Conservation (phyloP, 2,329 filamentous ascomycete species). For the Diplodia mutila region DNA sequence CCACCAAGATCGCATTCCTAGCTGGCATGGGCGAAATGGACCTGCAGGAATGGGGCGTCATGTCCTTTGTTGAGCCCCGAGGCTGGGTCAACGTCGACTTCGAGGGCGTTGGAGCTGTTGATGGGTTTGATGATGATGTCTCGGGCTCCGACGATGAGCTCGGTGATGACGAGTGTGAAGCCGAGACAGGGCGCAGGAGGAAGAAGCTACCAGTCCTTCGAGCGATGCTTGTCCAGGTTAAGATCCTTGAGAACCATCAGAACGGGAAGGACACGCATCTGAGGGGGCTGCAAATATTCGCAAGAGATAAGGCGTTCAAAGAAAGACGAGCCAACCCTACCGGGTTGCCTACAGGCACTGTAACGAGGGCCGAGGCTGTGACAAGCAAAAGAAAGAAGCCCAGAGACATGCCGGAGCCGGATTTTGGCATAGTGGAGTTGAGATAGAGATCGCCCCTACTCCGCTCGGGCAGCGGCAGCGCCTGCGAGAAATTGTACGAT, state of each 20-base stretch:
- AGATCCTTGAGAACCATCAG: conserved; percentile 94
- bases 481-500: neutral
- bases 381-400: conserved; percentile 25
- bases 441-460: neutral
- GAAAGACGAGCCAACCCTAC: conserved; percentile 27
- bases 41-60: conserved; percentile 81
- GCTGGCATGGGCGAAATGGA: conserved; percentile 92
- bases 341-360: neutral
- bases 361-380: conserved; percentile 24
- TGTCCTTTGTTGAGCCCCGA: conserved; percentile 75
- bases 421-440: conserved; percentile 10
- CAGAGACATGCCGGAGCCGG: conserved; percentile 25
- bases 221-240: conserved; percentile 87
- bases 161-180: conserved; percentile 31
- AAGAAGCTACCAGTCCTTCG: conserved; percentile 74
- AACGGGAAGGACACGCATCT: conserved; percentile 99
- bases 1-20: conserved; percentile 85
- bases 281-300: conserved; percentile 85
- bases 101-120: conserved; percentile 59
- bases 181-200: conserved; percentile 50
- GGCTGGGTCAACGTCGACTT: conserved; percentile 91
- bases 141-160: conserved; percentile 29
- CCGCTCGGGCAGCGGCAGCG: neutral
- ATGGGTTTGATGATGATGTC: conserved; percentile 29
- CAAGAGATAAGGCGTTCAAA: conserved; percentile 45